Conservation (phyloP, 768 basidiomycete genomes). For the Leucogyrophana mollusca region DNA sequence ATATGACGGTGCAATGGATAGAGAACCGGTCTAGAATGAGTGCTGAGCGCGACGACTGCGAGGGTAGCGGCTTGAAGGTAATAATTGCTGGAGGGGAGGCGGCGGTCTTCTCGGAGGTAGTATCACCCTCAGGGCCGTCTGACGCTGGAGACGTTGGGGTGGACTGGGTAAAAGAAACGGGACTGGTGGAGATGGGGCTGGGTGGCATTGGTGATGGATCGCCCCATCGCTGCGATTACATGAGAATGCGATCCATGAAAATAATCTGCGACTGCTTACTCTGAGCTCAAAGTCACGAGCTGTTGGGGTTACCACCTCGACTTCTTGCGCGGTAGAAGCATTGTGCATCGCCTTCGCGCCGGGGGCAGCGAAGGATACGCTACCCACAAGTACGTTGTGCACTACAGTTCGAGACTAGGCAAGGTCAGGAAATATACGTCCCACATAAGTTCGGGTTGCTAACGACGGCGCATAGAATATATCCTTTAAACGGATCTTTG, state of each 20-base stretch:
- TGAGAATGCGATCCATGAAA: slow-evolving; percentile 5
- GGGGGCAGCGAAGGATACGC: slow-evolving; percentile 75
- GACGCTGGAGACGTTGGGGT: too few species aligned
- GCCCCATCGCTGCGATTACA: slow-evolving; percentile 55
- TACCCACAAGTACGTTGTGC: slow-evolving; percentile 72
- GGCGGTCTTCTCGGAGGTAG: background rate
- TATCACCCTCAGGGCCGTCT: background rate
- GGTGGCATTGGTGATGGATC: slow-evolving; percentile 66
- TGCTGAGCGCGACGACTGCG: slow-evolving; percentile 73
- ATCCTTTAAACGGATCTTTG: slow-evolving; percentile 76
- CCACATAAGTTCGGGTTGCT: slow-evolving; percentile 32
- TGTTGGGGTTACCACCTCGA: slow-evolving; percentile 67
- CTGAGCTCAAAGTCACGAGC: slow-evolving; percentile 53
- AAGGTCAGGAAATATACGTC: slow-evolving; percentile 7
- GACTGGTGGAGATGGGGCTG: slow-evolving; percentile 37
- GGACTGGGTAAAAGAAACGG: slow-evolving; percentile 8
- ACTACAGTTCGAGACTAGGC: slow-evolving; percentile 61
- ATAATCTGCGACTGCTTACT: slow-evolving; percentile 31
- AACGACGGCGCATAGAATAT: slow-evolving; percentile 72
- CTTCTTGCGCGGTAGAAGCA: slow-evolving; percentile 81
- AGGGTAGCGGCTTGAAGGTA: slow-evolving; percentile 62
- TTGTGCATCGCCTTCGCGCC: slow-evolving; percentile 77
- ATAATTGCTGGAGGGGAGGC: slow-evolving; percentile 26
- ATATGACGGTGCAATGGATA: slow-evolving; percentile 58
- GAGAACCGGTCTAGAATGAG: slow-evolving; percentile 81